phyloP scores from a whole-genome alignment of 148 eudicot genomes.

The Arctostaphylos glauca region DNA sequence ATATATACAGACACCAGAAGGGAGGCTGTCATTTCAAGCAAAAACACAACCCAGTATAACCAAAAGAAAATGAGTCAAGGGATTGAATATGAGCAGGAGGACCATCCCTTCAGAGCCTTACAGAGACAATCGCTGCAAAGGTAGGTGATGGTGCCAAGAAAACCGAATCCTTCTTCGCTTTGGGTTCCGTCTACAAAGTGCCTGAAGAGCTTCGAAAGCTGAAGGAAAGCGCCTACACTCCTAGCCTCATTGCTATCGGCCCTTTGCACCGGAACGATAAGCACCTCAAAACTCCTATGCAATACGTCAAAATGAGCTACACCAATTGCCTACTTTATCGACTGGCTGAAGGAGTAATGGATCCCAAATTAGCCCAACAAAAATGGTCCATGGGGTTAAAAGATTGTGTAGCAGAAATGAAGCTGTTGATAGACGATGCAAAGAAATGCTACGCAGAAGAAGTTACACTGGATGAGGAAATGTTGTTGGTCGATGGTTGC shows the following conservation, averaged over 20 bases:
- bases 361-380: not conserved
- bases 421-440: not conserved
- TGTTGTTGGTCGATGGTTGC: not conserved
- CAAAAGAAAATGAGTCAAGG: too few species aligned
- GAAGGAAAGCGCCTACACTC: constrained; percentile 30
- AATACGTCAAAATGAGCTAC: constrained; percentile 29
- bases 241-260: constrained; percentile 32
- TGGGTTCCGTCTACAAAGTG: constrained; percentile 22
- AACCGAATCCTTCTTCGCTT: not conserved
- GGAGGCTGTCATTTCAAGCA: too few species aligned
- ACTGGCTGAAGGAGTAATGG: not conserved
- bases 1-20: too few species aligned
- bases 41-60: too few species aligned
- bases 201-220: constrained; percentile 38
- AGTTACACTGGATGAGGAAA: not conserved
- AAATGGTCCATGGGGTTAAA: not conserved
- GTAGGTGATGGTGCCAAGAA: not conserved
- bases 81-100: too few species aligned
- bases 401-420: not conserved
- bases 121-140: not conserved
- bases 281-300: constrained; percentile 15
- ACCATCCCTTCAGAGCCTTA: too few species aligned
- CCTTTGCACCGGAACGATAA: constrained; percentile 28
- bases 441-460: not conserved
- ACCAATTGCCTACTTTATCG: constrained; percentile 14